Percentiles rank a stretch among this genome's conserved stretches.
phyloP scores from a whole-genome alignment of 2,329 filamentous ascomycete species.

The Ophiosphaerella narmari region DNA sequence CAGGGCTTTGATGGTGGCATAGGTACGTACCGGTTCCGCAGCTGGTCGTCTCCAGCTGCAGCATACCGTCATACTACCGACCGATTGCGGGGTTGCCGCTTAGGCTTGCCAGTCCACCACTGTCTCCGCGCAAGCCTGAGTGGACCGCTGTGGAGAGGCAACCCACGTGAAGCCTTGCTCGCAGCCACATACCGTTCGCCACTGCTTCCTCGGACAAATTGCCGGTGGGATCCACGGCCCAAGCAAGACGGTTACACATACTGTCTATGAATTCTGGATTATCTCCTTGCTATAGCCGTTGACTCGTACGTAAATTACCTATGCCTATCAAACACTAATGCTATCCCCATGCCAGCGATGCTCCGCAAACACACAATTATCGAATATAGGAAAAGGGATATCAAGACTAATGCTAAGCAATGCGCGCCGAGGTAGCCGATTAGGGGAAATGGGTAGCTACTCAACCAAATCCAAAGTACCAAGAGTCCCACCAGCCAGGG shows the following conservation, averaged over 20 bases:
- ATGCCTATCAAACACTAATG: not conserved
- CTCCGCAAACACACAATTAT: not conserved
- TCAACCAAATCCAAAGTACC: not conserved
- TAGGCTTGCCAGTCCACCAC: constrained; percentile 12
- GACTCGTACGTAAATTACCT: no score
- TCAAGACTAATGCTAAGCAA: not conserved
- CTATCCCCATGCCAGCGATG: not conserved
- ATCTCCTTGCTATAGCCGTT: no score
- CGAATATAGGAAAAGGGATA: not conserved
- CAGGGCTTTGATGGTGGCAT: no score
- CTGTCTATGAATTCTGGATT: no score
- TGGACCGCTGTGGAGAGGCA: not conserved
- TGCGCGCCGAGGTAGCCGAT: not conserved
- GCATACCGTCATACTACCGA: constrained; percentile 20
- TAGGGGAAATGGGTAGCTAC: not conserved
- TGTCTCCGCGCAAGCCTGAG: constrained; percentile 11
- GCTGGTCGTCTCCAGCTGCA: constrained; percentile 13
- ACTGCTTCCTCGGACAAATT: not conserved
- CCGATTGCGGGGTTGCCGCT: constrained; percentile 24
- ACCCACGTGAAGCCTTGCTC: not conserved
- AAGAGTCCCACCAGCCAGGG: not conserved
- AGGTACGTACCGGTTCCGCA: no score
- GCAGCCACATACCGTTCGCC: not conserved
- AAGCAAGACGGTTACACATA: no score
- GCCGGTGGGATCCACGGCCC: not conserved